Conservation (phyloP, 768 basidiomycete species). For the Fomitopsis pulvina region DNA sequence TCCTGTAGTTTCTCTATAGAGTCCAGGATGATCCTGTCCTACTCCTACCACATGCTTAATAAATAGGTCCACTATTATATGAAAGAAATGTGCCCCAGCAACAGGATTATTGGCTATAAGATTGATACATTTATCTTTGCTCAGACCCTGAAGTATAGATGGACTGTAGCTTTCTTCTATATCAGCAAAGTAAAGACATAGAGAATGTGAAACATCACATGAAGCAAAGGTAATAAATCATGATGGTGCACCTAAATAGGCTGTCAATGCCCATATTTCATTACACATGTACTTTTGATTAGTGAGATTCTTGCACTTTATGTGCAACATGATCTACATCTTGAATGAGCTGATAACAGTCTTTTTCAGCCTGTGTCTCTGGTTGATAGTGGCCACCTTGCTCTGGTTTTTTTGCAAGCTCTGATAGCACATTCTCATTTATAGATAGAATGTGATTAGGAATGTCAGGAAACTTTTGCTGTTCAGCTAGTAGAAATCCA, state of each 20-base stretch:
- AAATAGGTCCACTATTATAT: constrained; percentile 12
- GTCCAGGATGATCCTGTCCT: background rate
- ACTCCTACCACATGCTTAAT: constrained; percentile 5
- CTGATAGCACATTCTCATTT: constrained; percentile 21
- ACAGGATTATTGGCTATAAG: constrained; percentile 7
- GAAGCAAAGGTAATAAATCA: constrained; percentile 35
- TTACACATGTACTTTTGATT: constrained; percentile 22
- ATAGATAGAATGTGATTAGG: constrained; percentile 11
- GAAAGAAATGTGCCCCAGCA: constrained; percentile 15
- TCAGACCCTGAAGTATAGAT: too few species aligned
- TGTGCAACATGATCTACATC: constrained; percentile 31
- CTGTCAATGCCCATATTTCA: constrained; percentile 15
- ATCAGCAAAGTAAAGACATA: constrained; percentile 1
- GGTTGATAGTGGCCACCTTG: constrained; percentile 25
- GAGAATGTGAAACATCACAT: constrained; percentile 19
- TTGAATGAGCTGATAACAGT: constrained; percentile 27
- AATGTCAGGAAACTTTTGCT: constrained; percentile 13
- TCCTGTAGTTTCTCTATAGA: constrained; percentile 13
- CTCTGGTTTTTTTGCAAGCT: constrained; percentile 18
- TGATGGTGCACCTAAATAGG: constrained; percentile 21
- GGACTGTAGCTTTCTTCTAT: background rate
- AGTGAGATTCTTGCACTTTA: constrained; percentile 21
- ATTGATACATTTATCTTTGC: background rate
- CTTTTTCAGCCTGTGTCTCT: constrained; percentile 26
- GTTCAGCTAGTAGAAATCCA: constrained; percentile 20